Percentiles rank a stretch among this genome's conserved stretches.
These are phyloP conservation scores for Wickerhamomyces sydowiorum DNA, from an alignment of 805 yeast genomes.

Conservation along the genomic window DNA sequence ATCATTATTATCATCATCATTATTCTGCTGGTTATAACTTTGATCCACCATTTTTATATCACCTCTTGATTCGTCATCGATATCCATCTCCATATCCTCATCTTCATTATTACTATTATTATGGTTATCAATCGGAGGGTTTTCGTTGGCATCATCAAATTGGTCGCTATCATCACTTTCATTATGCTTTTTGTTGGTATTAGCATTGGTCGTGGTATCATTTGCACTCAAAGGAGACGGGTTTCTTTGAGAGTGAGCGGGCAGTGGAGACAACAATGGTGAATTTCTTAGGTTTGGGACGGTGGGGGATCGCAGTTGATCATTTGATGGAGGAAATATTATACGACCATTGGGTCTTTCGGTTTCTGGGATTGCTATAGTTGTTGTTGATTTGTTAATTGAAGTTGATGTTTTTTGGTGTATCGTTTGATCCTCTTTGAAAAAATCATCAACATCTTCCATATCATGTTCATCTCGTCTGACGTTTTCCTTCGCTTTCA, in stretches of 20 bases:
- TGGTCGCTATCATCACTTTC: constrained; percentile 15
- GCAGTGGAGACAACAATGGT: constrained; percentile 11
- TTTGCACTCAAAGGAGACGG: neutral
- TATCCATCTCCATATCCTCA: constrained; percentile 27
- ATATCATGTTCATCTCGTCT: constrained; percentile 53
- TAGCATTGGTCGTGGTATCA: constrained; percentile 3
- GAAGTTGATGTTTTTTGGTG: neutral
- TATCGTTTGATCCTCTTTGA: constrained; percentile 40
- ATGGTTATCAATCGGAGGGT: constrained; percentile 5
- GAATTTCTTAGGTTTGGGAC: constrained; percentile 1
- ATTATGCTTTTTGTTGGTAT: constrained; percentile 4
- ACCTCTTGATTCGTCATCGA: constrained; percentile 22
- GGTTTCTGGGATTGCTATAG: constrained; percentile 12
- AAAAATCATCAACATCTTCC: constrained; percentile 69
- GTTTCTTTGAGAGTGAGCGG: neutral
- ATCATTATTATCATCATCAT: constrained; percentile 10
- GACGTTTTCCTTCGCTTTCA: constrained; percentile 40
- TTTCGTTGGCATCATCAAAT: constrained; percentile 11
- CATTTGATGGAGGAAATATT: constrained; percentile 7
- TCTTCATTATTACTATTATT: constrained; percentile 7
- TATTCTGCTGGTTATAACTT: constrained; percentile 6
- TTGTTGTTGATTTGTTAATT: neutral
- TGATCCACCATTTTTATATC: constrained; percentile 11
- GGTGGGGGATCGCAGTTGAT: constrained; percentile 8
- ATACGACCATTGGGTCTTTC: constrained; percentile 8